A percentile compares a stretch with the other conserved stretches of the same genome.
Conservation (phyloP, 352 stramenopile genomes). For the Albugo laibachii region DNA sequence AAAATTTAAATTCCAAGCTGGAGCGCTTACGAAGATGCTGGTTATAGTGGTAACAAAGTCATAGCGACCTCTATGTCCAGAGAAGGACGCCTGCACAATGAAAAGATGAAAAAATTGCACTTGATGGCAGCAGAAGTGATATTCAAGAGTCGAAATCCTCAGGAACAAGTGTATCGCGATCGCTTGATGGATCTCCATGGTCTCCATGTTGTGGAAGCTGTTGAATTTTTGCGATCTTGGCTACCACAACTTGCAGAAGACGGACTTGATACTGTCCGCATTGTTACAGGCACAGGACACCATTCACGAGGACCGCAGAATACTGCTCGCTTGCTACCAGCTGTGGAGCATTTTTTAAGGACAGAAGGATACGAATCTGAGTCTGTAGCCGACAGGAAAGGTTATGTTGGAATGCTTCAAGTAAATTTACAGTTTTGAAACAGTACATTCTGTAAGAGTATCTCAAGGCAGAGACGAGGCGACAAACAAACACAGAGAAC, state of each 20-base stretch:
- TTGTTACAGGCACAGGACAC: conserved; percentile 67
- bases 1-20: neutral
- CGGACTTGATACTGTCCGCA: conserved; percentile 48
- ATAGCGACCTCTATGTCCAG: conserved; percentile 49
- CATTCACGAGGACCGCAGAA: conserved; percentile 48
- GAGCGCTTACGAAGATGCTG: neutral
- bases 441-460: no score
- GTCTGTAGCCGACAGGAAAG: conserved; percentile 41
- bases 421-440: conserved; percentile 26
- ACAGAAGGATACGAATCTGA: conserved; percentile 56
- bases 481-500: no score
- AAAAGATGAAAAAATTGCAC: conserved; percentile 70
- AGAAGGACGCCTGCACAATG: conserved; percentile 64
- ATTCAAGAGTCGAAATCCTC: conserved; percentile 59
- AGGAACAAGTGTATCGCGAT: conserved; percentile 53
- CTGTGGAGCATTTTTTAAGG: conserved; percentile 57
- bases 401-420: conserved; percentile 69
- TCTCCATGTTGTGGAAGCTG: conserved; percentile 55
- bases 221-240: conserved; percentile 56
- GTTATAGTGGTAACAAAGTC: conserved; percentile 38
- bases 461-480: no score
- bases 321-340: conserved; percentile 48
- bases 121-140: conserved; percentile 52
- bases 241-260: conserved; percentile 49
- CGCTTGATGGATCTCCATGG: conserved; percentile 69